These are phyloP conservation scores for Tylopilus subfusipes DNA, from an alignment of 768 basidiomycete genomes.

Conservation along the genomic window DNA sequence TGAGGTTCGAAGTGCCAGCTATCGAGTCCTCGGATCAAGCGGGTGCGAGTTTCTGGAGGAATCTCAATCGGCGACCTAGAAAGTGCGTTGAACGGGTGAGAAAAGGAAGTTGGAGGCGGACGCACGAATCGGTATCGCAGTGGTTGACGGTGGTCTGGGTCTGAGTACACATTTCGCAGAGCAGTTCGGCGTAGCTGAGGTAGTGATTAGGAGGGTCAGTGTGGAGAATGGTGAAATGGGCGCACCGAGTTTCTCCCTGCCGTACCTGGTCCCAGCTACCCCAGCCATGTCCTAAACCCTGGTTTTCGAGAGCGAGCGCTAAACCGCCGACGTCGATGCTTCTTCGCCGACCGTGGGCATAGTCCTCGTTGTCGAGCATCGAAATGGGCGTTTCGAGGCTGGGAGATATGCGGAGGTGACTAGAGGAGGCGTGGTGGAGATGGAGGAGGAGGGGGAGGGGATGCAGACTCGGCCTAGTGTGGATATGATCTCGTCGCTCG, in stretches of 20 bases:
- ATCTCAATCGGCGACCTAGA: constrained; percentile 48
- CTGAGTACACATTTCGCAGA: constrained; percentile 82
- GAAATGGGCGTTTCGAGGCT: neutral
- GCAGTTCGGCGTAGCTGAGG: constrained; percentile 70
- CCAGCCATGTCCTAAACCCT: constrained; percentile 69
- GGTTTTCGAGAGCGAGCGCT: constrained; percentile 66
- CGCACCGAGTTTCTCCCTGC: constrained; percentile 49
- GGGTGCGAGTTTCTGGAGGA: constrained; percentile 46
- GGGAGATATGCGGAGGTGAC: neutral
- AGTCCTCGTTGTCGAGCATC: constrained; percentile 32
- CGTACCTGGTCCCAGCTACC: constrained; percentile 52
- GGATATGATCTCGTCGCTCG: constrained; percentile 33
- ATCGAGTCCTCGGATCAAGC: constrained; percentile 66
- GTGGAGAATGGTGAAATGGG: constrained; percentile 11
- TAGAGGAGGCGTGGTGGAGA: neutral
- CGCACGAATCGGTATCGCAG: constrained; percentile 30
- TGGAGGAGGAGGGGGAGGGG: neutral
- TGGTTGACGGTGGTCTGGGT: constrained; percentile 70
- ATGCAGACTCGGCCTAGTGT: constrained; percentile 7
- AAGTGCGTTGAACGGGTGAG: constrained; percentile 12
- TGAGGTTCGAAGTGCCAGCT: constrained; percentile 92
- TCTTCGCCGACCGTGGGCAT: constrained; percentile 45
- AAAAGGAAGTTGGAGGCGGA: neutral
- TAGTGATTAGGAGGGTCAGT: constrained; percentile 9
- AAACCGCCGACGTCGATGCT: constrained; percentile 92